Base-by-base conservation (phyloP, 2,329 filamentous ascomycete genomes). In the Capronia americana region DNA sequence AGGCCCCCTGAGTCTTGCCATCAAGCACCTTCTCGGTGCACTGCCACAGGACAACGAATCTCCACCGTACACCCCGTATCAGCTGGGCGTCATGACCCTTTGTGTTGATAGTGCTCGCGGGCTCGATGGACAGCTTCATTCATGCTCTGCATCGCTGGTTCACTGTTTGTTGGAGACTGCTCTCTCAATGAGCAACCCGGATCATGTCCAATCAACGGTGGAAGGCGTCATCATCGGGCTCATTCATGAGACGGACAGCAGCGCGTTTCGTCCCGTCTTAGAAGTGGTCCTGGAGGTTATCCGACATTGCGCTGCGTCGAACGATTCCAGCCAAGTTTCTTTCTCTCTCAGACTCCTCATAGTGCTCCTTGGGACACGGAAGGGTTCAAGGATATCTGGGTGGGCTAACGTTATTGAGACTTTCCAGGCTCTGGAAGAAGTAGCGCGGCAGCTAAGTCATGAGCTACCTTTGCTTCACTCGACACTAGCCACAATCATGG, bases 11-110 rank as follows among this genome's bases (percentile, higher is more conserved):
- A 82, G 86, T 12, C 79, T 84, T 12, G 88, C 97, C n/a, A 80
- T 96, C 1, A 81, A 85, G 12, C 90, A 93, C 77, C 88, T 90
- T 0, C 86, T 92, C 57, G 79, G 86, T 11, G 92, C 96, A 74
- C 82, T 60, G 5, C 17, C 53, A 14, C 14, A 26, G 11, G 30
- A 65, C 26, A 60, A 59, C 23, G 44, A n/a, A 11, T 55, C 56
- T 10, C n/a, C 57, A 24, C 17, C 51, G 10, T 41, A 70, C 12
- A 72, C 84, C 57, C 83, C 92, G 14, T 97, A 97, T 76, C 90
- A 90, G 69, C 89, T 96, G 75, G 95, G 94, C 63, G 79, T 97
- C 54, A 97, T 97, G 92, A 91, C 88, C 20, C 89, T 98, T 83
- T 92, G 97, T 74, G 89, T 92, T 3, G 94, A 98, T 77, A 89